These are phyloP conservation scores for Metschnikowia arizonensis DNA, from an alignment of 805 yeast genomes.

Conservation along the genomic window DNA sequence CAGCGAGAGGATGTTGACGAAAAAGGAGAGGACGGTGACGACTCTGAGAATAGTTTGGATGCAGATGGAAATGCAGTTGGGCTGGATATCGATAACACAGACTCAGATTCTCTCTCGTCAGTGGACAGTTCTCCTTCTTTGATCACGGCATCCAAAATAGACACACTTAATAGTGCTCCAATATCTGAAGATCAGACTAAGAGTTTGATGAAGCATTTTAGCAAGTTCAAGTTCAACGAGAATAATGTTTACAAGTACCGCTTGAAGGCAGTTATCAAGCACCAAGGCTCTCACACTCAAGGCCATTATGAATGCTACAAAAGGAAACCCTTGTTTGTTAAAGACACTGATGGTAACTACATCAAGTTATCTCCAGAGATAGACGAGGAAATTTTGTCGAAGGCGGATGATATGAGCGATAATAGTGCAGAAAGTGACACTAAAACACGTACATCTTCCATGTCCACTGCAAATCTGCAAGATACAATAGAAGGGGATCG, in stretches of 20 bases:
- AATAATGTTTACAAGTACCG: slow-evolving; percentile 47
- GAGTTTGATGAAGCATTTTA: slow-evolving; percentile 33
- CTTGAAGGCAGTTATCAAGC: slow-evolving; percentile 72
- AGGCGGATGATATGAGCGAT: slow-evolving; percentile 3
- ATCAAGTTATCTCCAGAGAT: slow-evolving; percentile 42
- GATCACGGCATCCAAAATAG: slow-evolving; percentile 10
- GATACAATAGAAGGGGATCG: slow-evolving; percentile 17
- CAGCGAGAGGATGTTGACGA: slow-evolving; percentile 39
- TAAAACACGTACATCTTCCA: slow-evolving; percentile 7
- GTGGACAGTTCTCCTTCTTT: slow-evolving; percentile 9
- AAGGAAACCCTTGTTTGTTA: slow-evolving; percentile 62
- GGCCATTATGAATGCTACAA: slow-evolving; percentile 92
- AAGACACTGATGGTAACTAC: slow-evolving; percentile 38
- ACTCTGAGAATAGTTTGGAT: slow-evolving; percentile 18
- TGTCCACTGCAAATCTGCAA: slow-evolving; percentile 17
- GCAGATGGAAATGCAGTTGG: slow-evolving; percentile 10
- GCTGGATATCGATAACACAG: slow-evolving; percentile 9
- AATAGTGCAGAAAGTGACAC: neutral
- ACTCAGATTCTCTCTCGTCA: slow-evolving; percentile 12
- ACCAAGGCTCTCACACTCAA: slow-evolving; percentile 79
- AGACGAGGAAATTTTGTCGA: slow-evolving; percentile 18
- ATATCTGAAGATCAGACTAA: slow-evolving; percentile 37
- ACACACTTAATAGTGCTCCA: slow-evolving; percentile 35
- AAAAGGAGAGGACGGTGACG: slow-evolving; percentile 28
- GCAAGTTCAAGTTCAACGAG: slow-evolving; percentile 36